These are phyloP conservation scores for Fonsecaea multimorphosa DNA, from an alignment of 2,329 filamentous ascomycete genomes.

Conservation along the genomic window DNA sequence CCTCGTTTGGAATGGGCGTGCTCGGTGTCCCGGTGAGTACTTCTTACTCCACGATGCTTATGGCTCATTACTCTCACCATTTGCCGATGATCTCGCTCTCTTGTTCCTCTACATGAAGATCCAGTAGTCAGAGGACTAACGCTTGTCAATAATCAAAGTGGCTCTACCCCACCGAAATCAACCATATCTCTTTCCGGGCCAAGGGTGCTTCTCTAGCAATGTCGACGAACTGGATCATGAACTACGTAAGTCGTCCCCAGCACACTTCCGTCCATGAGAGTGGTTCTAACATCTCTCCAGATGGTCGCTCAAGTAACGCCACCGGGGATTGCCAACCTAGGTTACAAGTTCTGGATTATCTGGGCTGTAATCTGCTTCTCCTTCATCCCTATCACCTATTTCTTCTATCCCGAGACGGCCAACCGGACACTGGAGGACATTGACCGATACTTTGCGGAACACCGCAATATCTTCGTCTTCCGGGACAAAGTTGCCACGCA, in stretches of 20 bases:
- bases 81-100: no score
- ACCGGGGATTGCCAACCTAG: constrained; percentile 43
- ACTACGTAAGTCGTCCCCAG: constrained; percentile 36
- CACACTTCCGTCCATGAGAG: not conserved
- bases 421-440: constrained; percentile 45
- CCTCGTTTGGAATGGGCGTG: constrained; percentile 49
- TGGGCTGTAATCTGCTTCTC: constrained; percentile 41
- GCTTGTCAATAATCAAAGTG: constrained; percentile 33
- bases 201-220: constrained; percentile 44
- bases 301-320: constrained; percentile 46
- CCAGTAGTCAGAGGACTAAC: not conserved
- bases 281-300: not conserved
- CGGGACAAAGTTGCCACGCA: constrained; percentile 36
- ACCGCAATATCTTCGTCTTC: constrained; percentile 35
- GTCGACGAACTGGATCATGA: constrained; percentile 43
- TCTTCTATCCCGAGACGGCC: constrained; percentile 45
- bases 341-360: constrained; percentile 44
- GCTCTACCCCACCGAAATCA: constrained; percentile 47
- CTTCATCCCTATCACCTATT: constrained; percentile 43
- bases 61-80: not conserved
- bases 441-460: constrained; percentile 42
- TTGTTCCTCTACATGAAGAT: not conserved
- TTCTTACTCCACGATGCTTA: not conserved
- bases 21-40: constrained; percentile 45
- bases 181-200: constrained; percentile 45